These are phyloP conservation scores for Peniophora sp. DNA, from an alignment of 1,284 basidiomycete genomes.

Conservation along the genomic window DNA sequence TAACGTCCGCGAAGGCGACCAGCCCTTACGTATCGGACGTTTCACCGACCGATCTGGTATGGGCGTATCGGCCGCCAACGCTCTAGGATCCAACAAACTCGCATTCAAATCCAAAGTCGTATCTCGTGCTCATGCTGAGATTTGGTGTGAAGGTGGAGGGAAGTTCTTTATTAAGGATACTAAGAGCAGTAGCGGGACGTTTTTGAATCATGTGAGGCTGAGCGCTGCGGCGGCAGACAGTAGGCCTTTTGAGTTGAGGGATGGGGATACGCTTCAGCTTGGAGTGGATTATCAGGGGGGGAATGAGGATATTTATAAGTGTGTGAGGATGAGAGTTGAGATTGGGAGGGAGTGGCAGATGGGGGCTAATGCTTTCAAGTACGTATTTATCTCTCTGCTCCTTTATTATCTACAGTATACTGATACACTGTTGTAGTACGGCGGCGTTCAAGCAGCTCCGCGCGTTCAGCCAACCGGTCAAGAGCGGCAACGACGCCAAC, in stretches of 20 bases:
- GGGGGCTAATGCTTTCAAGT: conserved; percentile 93
- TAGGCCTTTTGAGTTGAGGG: conserved; percentile 75
- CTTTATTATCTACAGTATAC: conserved; percentile 4
- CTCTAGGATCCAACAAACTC: conserved; percentile 73
- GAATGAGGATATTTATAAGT: conserved; percentile 95
- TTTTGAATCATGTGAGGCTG: conserved; percentile 91
- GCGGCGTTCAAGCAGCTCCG: conserved; percentile 79
- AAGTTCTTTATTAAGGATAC: conserved; percentile 91
- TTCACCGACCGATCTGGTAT: conserved; percentile 89
- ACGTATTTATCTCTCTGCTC: conserved; percentile 24
- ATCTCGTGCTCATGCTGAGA: conserved; percentile 89
- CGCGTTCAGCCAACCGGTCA: conserved; percentile 50
- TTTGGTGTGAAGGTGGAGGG: conserved; percentile 67
- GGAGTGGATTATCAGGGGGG: conserved; percentile 99
- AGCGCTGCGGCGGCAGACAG: conserved; percentile 81
- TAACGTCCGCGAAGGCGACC: conserved; percentile 64
- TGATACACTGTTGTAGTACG: conserved; percentile 37
- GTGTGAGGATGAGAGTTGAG: conserved; percentile 95
- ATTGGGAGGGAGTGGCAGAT: conserved; percentile 87
- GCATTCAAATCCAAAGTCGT: conserved; percentile 98
- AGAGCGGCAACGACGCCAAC: conserved; percentile 12
- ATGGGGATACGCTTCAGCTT: conserved; percentile 93
- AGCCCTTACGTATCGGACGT: conserved; percentile 79
- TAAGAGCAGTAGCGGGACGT: conserved; percentile 85
- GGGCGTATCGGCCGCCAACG: conserved; percentile 59